These are phyloP conservation scores for Zychaea mexicana DNA, from an alignment of 371 early-diverging fungal genomes.

Conservation along the genomic window DNA sequence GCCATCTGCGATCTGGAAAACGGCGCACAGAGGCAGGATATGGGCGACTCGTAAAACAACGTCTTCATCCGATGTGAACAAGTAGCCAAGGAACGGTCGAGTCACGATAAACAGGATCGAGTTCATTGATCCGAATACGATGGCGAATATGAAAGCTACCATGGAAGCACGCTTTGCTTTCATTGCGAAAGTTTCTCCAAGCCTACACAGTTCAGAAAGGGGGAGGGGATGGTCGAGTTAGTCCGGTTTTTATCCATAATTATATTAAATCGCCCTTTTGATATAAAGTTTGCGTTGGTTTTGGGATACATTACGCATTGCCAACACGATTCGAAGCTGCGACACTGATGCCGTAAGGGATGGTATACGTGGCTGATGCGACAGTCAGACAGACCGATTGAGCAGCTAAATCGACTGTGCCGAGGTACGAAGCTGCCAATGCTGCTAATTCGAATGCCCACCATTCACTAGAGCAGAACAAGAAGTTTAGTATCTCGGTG, in stretches of 20 bases:
- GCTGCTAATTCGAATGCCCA: constrained; percentile 57
- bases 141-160: constrained; percentile 49
- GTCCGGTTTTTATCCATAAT: too few species aligned
- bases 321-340: constrained; percentile 84
- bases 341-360: constrained; percentile 73
- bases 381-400: constrained; percentile 84
- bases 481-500: background rate
- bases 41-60: constrained; percentile 71
- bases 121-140: constrained; percentile 42
- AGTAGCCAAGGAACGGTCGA: constrained; percentile 55
- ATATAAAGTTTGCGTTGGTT: too few species aligned
- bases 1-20: constrained; percentile 83
- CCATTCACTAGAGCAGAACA: constrained; percentile 69
- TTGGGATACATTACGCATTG: constrained; percentile 33
- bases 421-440: constrained; percentile 71
- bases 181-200: constrained; percentile 53
- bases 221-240: background rate
- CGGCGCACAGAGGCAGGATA: constrained; percentile 76
- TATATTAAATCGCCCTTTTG: too few species aligned
- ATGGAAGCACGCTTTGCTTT: constrained; percentile 49
- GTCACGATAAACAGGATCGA: constrained; percentile 37
- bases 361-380: constrained; percentile 67
- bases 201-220: constrained; percentile 18
- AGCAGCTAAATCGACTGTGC: constrained; percentile 80
- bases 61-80: constrained; percentile 70